phyloP scores from a whole-genome alignment of 75 land plant genomes.

The Cupressus sempervirens region DNA sequence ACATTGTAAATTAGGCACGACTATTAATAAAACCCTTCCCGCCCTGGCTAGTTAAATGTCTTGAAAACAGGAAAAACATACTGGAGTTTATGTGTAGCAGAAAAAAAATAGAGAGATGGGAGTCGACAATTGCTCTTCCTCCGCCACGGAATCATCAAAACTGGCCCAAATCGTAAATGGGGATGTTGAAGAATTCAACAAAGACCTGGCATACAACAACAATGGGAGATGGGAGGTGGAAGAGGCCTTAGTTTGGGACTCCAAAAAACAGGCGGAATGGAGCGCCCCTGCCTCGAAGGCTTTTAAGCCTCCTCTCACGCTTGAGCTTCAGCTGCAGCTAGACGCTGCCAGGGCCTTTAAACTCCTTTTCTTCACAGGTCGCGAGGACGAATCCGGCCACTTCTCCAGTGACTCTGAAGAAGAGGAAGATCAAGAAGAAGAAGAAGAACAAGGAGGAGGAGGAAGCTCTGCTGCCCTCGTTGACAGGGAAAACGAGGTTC shows the following conservation, averaged over 20 bases:
- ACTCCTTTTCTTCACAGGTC: slow-evolving; percentile 15
- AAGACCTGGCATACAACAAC: not conserved
- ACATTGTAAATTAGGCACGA: too few relatives aligned
- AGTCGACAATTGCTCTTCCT: not conserved
- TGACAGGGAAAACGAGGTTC: slow-evolving; percentile 15
- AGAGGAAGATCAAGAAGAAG: slow-evolving; percentile 21
- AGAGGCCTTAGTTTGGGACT: not conserved
- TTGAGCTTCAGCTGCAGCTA: slow-evolving; percentile 20
- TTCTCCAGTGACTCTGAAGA: slow-evolving; percentile 11
- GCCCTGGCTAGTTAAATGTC: too few relatives aligned
- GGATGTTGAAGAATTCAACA: not conserved
- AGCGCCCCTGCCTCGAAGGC: not conserved
- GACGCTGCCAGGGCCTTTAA: slow-evolving; percentile 7
- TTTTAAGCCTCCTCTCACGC: not conserved
- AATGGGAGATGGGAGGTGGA: not conserved
- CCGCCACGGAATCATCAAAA: not conserved
- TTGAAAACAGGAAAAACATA: too few relatives aligned
- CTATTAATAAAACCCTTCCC: too few relatives aligned
- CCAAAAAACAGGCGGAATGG: not conserved
- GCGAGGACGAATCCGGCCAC: slow-evolving; percentile 3
- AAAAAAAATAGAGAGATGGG: not conserved
- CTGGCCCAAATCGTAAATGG: not conserved
- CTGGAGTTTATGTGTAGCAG: too few relatives aligned
- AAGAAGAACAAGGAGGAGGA: slow-evolving; percentile 4
- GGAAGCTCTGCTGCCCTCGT: not conserved